Evolutionary conservation across 2,329 filamentous ascomycete genomes (phyloP), one percentile per base, ranked within the genome.

Genomic region (Rutstroemia sydowiana): DNA sequence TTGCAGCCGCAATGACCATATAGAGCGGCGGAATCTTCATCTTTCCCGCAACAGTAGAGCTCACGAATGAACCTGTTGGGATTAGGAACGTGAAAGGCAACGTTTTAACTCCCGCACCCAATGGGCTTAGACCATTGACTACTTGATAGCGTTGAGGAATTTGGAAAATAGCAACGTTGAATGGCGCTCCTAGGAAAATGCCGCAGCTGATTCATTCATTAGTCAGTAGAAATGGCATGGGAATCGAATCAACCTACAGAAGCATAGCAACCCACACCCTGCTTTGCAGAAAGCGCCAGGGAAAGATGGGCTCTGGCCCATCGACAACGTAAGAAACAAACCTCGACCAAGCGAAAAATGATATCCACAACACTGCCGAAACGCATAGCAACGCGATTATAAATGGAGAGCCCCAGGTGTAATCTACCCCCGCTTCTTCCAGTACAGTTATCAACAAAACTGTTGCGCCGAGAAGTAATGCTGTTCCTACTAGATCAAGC

Each of bases 261-360:
- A 60, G 16, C 40, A 48, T 51, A 16, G 44, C 49, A 5, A 45
- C 45, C 2, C 57, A 36, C 2, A 60, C 34, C 4, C 58, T 30
- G 49, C 45, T 41, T 10, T 40, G 52, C 16, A 59, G 11, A 9
- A 60, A 31, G 13, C 52, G 32, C 47, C 54, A 30, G 1, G 56
- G 53, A 11, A 60, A 57, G 2, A 53, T 49, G 4, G 58, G 53
- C 14, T 55, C 56, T 44, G 3, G 50, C 50, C 10, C 49, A 46
- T n/a, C 37, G 36, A 3, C 42, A 26, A 32, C 52, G 9, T 32
- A 32, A 11, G 13, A 52, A 16, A 58, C 34, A 30, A 30, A 52
- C 45, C 51, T 41, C 48, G 68, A 64, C 63, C 69, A 69, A 7
- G 54, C 52, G 45, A 68, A 60, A 49, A 70, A 66, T 6, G 56